Conservation (phyloP, 2,329 filamentous ascomycete genomes). For the Myrmaecium sp. region DNA sequence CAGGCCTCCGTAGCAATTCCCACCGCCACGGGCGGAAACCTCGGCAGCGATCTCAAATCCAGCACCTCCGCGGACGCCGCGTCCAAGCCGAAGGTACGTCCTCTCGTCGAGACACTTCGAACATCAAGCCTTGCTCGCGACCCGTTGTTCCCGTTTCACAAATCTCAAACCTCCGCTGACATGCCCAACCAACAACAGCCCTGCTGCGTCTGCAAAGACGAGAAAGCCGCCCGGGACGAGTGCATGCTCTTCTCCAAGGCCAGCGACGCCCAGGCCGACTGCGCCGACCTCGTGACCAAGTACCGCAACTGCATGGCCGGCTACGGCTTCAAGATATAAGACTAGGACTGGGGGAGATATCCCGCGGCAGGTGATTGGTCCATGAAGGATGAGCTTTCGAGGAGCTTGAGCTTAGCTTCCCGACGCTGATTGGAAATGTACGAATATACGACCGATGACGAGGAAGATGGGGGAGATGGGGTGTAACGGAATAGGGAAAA, state of each 20-base stretch:
- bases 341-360: background rate
- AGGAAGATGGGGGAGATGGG: no score
- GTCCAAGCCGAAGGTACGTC: slow-evolving; percentile 26
- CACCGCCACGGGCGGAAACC: slow-evolving; percentile 21
- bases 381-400: no score
- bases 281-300: slow-evolving; percentile 62
- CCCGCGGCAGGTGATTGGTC: no score
- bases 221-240: slow-evolving; percentile 85
- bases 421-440: no score
- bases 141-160: slow-evolving; percentile 1
- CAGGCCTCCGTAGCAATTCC: slow-evolving; percentile 8
- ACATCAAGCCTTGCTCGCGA: slow-evolving; percentile 1
- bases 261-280: slow-evolving; percentile 68
- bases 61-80: slow-evolving; percentile 20
- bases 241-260: slow-evolving; percentile 96
- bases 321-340: slow-evolving; percentile 59
- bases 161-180: slow-evolving; percentile 1
- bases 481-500: no score
- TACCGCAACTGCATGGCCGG: slow-evolving; percentile 88
- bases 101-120: background rate
- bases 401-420: no score
- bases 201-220: slow-evolving; percentile 93
- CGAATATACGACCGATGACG: no score
- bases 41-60: slow-evolving; percentile 28
- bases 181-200: slow-evolving; percentile 38